These are phyloP conservation scores for Babesia sp. DNA, from an alignment of 169 alveolate genomes.

Conservation along the genomic window DNA sequence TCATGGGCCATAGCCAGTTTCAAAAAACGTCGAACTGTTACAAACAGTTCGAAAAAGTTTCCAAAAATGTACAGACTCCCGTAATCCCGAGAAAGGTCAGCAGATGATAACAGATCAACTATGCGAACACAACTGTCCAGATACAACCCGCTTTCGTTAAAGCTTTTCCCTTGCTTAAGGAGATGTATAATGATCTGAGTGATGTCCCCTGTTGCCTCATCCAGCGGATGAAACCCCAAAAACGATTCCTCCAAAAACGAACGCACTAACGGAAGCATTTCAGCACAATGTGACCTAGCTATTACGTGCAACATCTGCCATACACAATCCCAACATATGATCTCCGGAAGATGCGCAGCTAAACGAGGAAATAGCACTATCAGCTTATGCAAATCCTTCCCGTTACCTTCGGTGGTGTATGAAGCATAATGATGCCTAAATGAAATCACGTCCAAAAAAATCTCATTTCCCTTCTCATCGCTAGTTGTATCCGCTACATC, in stretches of 20 bases:
- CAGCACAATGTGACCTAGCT: not conserved
- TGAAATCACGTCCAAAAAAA: too few species aligned
- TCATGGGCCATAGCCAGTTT: too few species aligned
- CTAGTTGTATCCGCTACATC: too few species aligned
- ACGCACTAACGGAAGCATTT: slow-evolving; percentile 33
- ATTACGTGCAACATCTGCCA: slow-evolving; percentile 18
- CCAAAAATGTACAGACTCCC: slow-evolving; percentile 14
- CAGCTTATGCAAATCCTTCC: not conserved
- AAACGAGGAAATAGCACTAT: not conserved
- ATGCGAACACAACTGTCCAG: slow-evolving; percentile 43
- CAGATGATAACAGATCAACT: slow-evolving; percentile 13
- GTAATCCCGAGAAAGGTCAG: slow-evolving; percentile 36
- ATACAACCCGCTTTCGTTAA: slow-evolving; percentile 3
- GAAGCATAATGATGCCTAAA: not conserved
- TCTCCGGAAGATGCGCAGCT: not conserved
- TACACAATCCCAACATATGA: slow-evolving; percentile 20
- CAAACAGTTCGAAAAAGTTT: slow-evolving; percentile 24
- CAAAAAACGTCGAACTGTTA: not conserved
- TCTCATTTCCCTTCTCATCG: too few species aligned
- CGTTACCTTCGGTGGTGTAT: not conserved
- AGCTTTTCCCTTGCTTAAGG: not conserved
- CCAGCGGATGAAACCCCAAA: not conserved
- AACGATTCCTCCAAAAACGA: slow-evolving; percentile 38
- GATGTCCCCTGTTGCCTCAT: not conserved
- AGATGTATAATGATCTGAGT: not conserved